phyloP scores from a whole-genome alignment of 2,329 filamentous ascomycete species.

The Hypoxylon sp. region DNA sequence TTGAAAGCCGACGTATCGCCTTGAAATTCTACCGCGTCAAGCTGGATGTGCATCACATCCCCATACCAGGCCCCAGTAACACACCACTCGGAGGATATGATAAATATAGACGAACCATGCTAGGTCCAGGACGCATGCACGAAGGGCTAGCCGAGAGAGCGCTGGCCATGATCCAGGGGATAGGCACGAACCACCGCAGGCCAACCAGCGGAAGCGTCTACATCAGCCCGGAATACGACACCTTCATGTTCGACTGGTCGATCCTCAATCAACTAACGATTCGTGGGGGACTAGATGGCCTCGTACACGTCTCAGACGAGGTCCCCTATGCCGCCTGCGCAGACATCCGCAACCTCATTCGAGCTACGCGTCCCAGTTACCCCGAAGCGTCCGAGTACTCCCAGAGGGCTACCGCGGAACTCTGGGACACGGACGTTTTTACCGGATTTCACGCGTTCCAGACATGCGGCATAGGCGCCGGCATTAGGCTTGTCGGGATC shows the following conservation, averaged over 20 bases:
- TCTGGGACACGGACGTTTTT: neutral
- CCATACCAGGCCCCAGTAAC: neutral
- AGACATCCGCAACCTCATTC: slow-evolving; percentile 2
- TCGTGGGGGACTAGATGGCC: neutral
- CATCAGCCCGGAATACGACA: slow-evolving; percentile 14
- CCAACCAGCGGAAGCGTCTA: neutral
- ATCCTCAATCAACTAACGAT: neutral
- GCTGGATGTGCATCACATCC: neutral
- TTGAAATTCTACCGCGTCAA: slow-evolving; percentile 7
- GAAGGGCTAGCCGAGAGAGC: neutral
- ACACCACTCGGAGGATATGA: neutral
- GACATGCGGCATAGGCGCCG: neutral
- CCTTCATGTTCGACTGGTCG: slow-evolving; percentile 4
- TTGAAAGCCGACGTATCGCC: neutral
- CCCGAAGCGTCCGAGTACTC: neutral
- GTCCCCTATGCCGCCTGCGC: slow-evolving; percentile 1
- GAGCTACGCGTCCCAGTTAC: neutral
- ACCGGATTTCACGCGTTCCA: neutral
- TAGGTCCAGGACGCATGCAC: neutral
- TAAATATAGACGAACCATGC: neutral
- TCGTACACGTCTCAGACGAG: neutral
- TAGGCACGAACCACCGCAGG: too few species aligned
- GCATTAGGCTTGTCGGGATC: neutral
- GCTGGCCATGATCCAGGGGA: too few species aligned
- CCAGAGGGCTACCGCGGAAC: neutral